Base-by-base conservation (phyloP, 2,329 filamentous ascomycete species). In the Trichoderma arundinaceum region DNA sequence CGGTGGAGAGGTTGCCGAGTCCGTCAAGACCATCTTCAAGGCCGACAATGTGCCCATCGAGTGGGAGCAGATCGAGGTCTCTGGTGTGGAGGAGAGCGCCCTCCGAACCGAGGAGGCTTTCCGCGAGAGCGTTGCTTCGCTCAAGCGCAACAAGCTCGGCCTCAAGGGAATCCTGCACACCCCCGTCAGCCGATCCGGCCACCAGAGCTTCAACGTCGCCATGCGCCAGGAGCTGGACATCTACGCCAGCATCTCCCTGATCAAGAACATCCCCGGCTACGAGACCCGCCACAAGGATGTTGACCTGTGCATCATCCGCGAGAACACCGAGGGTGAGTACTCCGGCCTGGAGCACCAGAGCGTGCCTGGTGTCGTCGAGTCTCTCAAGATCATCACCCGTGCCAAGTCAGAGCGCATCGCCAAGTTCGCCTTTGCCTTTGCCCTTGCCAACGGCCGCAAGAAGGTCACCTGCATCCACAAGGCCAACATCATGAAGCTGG, bases 381-480 rank as follows among this genome's bases (percentile, higher is more conserved):
- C 94, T 58, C 91, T 99, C 81, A 99, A 99, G 88, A 98, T 99
- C 83, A 98, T 99, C 83, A 99, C 95, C 72, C 92, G 94, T 75
- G 93, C 93, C 81, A 98, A 99, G 88, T 97, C 93, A 64, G 95
- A 99, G 89, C 92, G 95, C 78, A 99, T 99, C 76, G 92, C 94
- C 83, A 97, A 97, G 83, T 99, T 99, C 78, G 95, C 95, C 71
- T 98, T 98, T 80, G 90, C 91, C 78, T 99, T 99, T 77, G 95
- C 95, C 67, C 90, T 98, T 66, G 95, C 95, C 81, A 99, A 99
- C 87, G 94, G 96, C 88, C 89, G 95, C 79, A 94, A 96, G 87
- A 98, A 98, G 91, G 92, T 99, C 66, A 98, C 95, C 72, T 97
- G 94, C 85, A 98, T 99, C 78, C 95, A 99, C 90, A 99, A 99